Base-by-base conservation (phyloP, 176 grass and related monocot species). In the Luzula sylvatica region DNA sequence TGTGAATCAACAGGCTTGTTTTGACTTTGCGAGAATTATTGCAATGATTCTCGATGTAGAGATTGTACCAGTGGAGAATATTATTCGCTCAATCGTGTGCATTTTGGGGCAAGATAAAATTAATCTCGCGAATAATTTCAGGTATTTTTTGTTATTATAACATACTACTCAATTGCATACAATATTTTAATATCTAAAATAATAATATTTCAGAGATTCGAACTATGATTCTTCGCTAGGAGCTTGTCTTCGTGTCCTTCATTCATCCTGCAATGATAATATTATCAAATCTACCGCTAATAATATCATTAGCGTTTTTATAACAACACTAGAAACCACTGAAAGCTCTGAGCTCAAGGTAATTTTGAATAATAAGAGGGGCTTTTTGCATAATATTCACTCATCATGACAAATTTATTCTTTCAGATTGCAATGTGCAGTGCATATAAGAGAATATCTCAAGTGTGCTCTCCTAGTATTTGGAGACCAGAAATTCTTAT, bases 271-370 rank as follows among this genome's bases (percentile, higher is more conserved):
- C 73, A 70, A 76, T 15, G 58, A 39, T 63, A 72, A 81, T 52
- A 60, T 88, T 82, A 71, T 95, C 73, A 67, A 88, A 88, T 82
- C 74, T 50, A 95, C 90, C 39, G 80, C 77, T 70, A 55, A 26
- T 71, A 76, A 86, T 23, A 76, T 95, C 56, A 61, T 95, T 32
- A 61, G 72, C 79, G 74, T 68, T 74, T 73, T 95, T 16, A 26
- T 55, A 74, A 82, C 22, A 65, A 66, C 80, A 48, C 17, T 88
- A 48, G 51, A 78, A 25, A 79, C 40, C 54, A 82, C 77, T 21
- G 73, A 49, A 52, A 85, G 81, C 61, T 29, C 60, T 73, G 78
- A 96, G 65, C 84, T 96, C 79, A 70, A 96, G 90, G 90, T 96
- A 35, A 35, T 35, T 32, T 35, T 9, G 9, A 4, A 35, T 35